These are phyloP conservation scores for Rhizopogon vesiculosus DNA, from an alignment of 768 basidiomycete genomes.

Conservation along the genomic window DNA sequence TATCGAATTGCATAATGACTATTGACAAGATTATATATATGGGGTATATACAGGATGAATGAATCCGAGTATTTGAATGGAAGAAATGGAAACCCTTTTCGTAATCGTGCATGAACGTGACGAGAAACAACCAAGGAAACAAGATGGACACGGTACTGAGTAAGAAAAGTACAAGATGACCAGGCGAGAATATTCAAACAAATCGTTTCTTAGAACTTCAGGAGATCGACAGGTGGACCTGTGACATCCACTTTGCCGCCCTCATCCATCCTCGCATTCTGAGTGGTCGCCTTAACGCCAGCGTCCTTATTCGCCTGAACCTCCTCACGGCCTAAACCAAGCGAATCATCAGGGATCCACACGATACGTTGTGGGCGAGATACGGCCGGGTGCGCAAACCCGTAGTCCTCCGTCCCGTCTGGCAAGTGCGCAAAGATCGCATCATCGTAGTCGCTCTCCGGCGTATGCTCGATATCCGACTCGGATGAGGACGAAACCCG, in stretches of 20 bases:
- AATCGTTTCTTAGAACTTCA: conserved; percentile 18
- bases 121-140: neutral
- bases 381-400: conserved; percentile 87
- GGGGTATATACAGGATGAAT: neutral
- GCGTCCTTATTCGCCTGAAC: conserved; percentile 45
- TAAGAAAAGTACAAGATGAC: neutral
- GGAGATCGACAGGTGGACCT: conserved; percentile 20
- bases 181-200: neutral
- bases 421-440: conserved; percentile 18
- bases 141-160: neutral
- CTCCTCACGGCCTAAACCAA: conserved; percentile 63
- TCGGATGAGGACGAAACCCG: neutral
- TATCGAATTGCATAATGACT: neutral
- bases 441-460: conserved; percentile 12
- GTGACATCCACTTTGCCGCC: conserved; percentile 47
- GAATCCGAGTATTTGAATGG: neutral
- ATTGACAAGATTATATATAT: neutral
- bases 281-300: conserved; percentile 47
- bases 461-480: conserved; percentile 1
- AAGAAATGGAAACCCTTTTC: too few species aligned
- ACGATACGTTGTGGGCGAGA: conserved; percentile 68
- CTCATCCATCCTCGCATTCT: conserved; percentile 54
- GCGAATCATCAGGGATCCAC: conserved; percentile 79
- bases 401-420: conserved; percentile 40
- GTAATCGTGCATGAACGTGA: too few species aligned